These are phyloP conservation scores for Melanomma pulvis-pyrius DNA, from an alignment of 495 filamentous ascomycete species.

Conservation along the genomic window DNA sequence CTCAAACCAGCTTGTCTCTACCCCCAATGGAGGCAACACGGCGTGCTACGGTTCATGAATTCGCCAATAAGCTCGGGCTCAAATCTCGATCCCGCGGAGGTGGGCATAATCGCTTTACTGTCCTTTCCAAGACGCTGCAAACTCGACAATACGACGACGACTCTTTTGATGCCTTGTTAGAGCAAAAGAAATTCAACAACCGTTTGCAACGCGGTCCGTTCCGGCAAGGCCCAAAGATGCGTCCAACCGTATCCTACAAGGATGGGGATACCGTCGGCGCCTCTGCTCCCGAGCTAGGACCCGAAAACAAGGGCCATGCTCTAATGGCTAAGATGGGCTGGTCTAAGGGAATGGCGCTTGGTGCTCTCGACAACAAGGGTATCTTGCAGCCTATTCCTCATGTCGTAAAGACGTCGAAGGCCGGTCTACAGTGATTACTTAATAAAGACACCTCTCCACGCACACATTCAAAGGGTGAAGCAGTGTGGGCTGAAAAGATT, in stretches of 20 bases:
- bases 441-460: not conserved
- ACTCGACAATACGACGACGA: slow-evolving; percentile 58
- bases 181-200: slow-evolving; percentile 44
- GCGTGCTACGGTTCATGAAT: slow-evolving; percentile 74
- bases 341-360: slow-evolving; percentile 84
- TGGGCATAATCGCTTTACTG: slow-evolving; percentile 71
- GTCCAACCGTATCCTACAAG: slow-evolving; percentile 54
- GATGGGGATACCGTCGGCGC: slow-evolving; percentile 92
- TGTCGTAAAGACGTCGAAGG: slow-evolving; percentile 81
- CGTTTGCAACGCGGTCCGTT: slow-evolving; percentile 51
- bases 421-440: slow-evolving; percentile 59
- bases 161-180: slow-evolving; percentile 27
- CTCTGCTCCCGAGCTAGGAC: slow-evolving; percentile 78
- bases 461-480: not conserved
- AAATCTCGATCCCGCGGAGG: slow-evolving; percentile 84
- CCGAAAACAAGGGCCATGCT: slow-evolving; percentile 78
- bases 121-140: slow-evolving; percentile 71
- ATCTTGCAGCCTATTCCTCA: slow-evolving; percentile 85
- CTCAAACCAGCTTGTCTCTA: slow-evolving; percentile 62
- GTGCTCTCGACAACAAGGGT: slow-evolving; percentile 80
- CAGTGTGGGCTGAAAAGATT: not conserved
- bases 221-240: slow-evolving; percentile 4
- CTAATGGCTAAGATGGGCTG: slow-evolving; percentile 99
- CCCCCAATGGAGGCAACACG: slow-evolving; percentile 81
- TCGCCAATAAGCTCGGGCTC: slow-evolving; percentile 69